These are phyloP conservation scores for Jimgerdemannia lactiflua DNA, from an alignment of 192 early-diverging fungal species.

Conservation along the genomic window DNA sequence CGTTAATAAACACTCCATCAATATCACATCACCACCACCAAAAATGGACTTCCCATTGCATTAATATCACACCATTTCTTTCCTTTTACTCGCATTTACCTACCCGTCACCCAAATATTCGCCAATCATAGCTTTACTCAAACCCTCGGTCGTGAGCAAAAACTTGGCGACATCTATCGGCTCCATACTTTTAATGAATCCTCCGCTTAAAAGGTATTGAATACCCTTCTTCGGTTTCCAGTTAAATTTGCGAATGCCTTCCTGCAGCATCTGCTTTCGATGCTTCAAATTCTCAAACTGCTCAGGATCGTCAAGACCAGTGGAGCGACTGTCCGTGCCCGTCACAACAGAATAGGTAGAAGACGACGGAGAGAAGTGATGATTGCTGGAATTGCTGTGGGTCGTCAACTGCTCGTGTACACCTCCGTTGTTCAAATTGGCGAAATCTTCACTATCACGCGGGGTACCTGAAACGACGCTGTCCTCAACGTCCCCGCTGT, in stretches of 20 bases:
- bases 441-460: constrained; percentile 30
- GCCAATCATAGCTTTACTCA: constrained; percentile 87
- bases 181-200: constrained; percentile 62
- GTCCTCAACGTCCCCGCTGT: constrained; percentile 16
- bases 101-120: constrained; percentile 92
- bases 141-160: constrained; percentile 70
- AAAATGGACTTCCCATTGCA: too few relatives aligned
- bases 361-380: constrained; percentile 26
- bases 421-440: constrained; percentile 4
- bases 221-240: constrained; percentile 91
- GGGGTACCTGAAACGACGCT: constrained; percentile 14
- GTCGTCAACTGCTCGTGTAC: constrained; percentile 1
- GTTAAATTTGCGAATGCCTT: constrained; percentile 80
- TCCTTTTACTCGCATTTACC: constrained; percentile 1
- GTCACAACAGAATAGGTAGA: constrained; percentile 12
- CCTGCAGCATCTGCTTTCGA: constrained; percentile 79
- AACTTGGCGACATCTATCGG: constrained; percentile 76
- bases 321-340: constrained; percentile 1
- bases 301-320: constrained; percentile 75
- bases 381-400: constrained; percentile 16
- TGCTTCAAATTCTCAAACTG: constrained; percentile 82
- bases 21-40: too few relatives aligned
- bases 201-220: constrained; percentile 62
- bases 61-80: not conserved
- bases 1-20: too few relatives aligned